These are phyloP conservation scores for Phytophthora uliginosa DNA, from an alignment of 352 stramenopile genomes.

Conservation along the genomic window DNA sequence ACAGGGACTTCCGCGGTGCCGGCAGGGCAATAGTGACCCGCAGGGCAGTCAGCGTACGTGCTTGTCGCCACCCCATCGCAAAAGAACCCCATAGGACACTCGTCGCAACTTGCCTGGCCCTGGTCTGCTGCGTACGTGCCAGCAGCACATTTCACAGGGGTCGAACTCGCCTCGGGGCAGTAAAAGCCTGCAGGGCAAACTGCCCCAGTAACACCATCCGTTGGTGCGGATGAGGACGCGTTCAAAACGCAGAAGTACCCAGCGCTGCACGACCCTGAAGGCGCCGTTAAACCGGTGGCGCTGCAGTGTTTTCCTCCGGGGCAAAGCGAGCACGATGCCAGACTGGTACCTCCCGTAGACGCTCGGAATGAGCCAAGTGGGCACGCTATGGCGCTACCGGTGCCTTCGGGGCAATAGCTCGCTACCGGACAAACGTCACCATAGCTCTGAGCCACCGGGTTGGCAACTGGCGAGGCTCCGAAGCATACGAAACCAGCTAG, in stretches of 20 bases:
- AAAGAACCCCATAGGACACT: conserved; percentile 74
- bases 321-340: conserved; percentile 76
- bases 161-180: conserved; percentile 58
- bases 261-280: conserved; percentile 65
- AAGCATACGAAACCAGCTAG: conserved; percentile 75
- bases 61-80: conserved; percentile 65
- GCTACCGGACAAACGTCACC: conserved; percentile 75
- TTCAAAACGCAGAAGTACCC: conserved; percentile 89
- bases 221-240: conserved; percentile 56
- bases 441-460: conserved; percentile 55
- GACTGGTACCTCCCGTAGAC: conserved; percentile 53
- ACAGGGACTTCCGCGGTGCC: conserved; percentile 46
- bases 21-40: conserved; percentile 58
- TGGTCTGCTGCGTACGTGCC: conserved; percentile 46
- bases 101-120: conserved; percentile 42
- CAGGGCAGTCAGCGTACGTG: conserved; percentile 53
- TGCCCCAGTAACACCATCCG: conserved; percentile 50
- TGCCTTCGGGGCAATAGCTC: conserved; percentile 80
- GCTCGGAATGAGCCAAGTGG: conserved; percentile 68
- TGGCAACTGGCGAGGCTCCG: conserved; percentile 64
- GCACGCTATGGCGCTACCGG: conserved; percentile 61
- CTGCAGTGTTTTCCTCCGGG: conserved; percentile 67
- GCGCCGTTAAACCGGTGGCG: conserved; percentile 50
- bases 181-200: conserved; percentile 72
- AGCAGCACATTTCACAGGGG: conserved; percentile 54